Evolutionary conservation across 2,329 filamentous ascomycete genomes (phyloP).

Genomic region (Penicillium sp.): DNA sequence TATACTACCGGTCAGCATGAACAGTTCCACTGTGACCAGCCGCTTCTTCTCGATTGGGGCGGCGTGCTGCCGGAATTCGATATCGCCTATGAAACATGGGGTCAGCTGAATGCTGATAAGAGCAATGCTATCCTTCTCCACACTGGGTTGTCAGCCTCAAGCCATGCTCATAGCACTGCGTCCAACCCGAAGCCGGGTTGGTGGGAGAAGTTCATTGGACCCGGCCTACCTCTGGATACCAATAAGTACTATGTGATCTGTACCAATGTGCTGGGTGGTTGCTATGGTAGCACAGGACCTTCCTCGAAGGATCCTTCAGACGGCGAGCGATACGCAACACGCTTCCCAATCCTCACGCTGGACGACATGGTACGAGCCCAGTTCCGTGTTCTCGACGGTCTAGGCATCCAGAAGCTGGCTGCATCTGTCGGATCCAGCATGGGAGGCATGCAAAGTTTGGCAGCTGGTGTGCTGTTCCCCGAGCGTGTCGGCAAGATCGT

Average conservation of each 20-base stretch:
- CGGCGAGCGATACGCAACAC: conserved; percentile 83
- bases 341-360: conserved; percentile 93
- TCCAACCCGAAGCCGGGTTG: conserved; percentile 85
- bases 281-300: conserved; percentile 92
- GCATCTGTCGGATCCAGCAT: conserved; percentile 95
- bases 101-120: conserved; percentile 72
- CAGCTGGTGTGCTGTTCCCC: conserved; percentile 80
- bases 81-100: conserved; percentile 92
- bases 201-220: conserved; percentile 99
- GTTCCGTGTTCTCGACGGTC: conserved; percentile 78
- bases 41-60: conserved; percentile 89
- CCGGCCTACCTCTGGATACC: conserved; percentile 81
- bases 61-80: conserved; percentile 86
- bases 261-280: conserved; percentile 94
- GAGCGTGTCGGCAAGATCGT: conserved; percentile 78
- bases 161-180: conserved; percentile 90
- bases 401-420: conserved; percentile 77
- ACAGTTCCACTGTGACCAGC: conserved; percentile 69
- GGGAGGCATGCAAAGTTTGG: conserved; percentile 97
- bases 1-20: conserved; percentile 89
- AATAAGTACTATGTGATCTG: conserved; percentile 91
- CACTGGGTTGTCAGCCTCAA: conserved; percentile 94
- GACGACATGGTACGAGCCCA: conserved; percentile 98
- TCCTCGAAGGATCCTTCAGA: conserved; percentile 85
- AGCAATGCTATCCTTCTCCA: conserved; percentile 90